Conservation (phyloP, 176 grass and related monocot species). For the Oryza nivara region DNA sequence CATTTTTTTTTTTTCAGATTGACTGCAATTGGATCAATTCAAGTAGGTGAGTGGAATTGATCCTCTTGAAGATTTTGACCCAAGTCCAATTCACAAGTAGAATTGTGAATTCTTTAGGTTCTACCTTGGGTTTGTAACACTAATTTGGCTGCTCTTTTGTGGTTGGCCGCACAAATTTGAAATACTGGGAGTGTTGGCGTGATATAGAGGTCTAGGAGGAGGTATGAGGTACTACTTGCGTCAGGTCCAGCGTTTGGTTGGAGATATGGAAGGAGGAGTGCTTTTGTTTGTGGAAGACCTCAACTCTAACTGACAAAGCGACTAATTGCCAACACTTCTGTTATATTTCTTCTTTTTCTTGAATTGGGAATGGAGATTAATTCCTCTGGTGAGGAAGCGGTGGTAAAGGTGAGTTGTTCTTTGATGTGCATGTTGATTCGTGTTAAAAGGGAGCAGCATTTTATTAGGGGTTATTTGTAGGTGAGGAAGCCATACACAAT, state of each 20-base stretch:
- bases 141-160: conserved; percentile 45
- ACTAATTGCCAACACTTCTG: conserved; percentile 26
- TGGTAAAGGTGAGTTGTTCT: conserved; percentile 75
- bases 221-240: conserved; percentile 76
- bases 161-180: conserved; percentile 47
- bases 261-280: conserved; percentile 71
- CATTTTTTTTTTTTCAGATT: conserved; percentile 43
- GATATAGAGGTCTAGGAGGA: conserved; percentile 61
- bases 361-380: conserved; percentile 71
- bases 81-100: conserved; percentile 38
- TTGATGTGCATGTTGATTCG: conserved; percentile 20
- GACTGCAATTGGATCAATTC: conserved; percentile 46
- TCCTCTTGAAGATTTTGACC: conserved; percentile 31
- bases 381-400: conserved; percentile 73
- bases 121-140: conserved; percentile 34
- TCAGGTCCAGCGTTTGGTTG: conserved; percentile 67
- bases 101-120: conserved; percentile 39
- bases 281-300: conserved; percentile 79
- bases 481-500: conserved; percentile 95
- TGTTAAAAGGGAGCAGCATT: conserved; percentile 41
- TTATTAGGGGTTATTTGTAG: conserved; percentile 45
- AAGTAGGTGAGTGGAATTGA: conserved; percentile 55
- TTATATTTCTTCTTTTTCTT: conserved; percentile 40
- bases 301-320: conserved; percentile 72
- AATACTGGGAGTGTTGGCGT: conserved; percentile 41